phyloP scores from a whole-genome alignment of 2,329 filamentous ascomycete species.

The Penicillium carneum region DNA sequence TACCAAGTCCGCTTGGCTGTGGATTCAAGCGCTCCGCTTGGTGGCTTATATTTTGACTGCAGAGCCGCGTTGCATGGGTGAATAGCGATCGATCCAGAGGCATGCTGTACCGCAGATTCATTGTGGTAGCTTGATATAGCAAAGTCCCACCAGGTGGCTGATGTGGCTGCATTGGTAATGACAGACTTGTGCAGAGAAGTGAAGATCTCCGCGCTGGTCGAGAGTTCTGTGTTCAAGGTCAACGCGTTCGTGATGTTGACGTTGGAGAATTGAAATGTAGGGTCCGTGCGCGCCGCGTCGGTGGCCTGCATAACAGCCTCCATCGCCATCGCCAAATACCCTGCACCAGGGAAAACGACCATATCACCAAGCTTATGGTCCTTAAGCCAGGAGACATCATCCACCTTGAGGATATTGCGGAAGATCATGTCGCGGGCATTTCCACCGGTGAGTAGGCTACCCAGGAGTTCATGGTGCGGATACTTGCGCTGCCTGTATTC shows the following conservation, averaged over 20 bases:
- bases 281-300: neutral
- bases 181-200: neutral
- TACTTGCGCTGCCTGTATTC: neutral
- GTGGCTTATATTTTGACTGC: neutral
- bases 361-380: conserved; percentile 38
- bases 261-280: neutral
- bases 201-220: neutral
- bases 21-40: neutral
- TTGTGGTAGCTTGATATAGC: neutral
- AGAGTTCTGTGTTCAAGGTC: neutral
- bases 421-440: neutral
- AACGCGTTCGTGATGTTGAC: neutral
- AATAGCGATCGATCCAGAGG: neutral
- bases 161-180: neutral
- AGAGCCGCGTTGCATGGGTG: neutral
- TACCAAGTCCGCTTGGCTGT: neutral
- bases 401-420: neutral
- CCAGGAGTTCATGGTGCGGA: neutral
- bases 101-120: neutral
- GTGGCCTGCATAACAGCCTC: neutral
- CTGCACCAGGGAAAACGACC: neutral
- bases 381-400: conserved; percentile 48
- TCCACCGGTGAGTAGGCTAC: neutral
- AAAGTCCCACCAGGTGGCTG: neutral
- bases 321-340: neutral